Percentiles rank a stretch among this genome's conserved stretches.
phyloP scores from a whole-genome alignment of 331 rosid species.

The Acacia pycnantha region DNA sequence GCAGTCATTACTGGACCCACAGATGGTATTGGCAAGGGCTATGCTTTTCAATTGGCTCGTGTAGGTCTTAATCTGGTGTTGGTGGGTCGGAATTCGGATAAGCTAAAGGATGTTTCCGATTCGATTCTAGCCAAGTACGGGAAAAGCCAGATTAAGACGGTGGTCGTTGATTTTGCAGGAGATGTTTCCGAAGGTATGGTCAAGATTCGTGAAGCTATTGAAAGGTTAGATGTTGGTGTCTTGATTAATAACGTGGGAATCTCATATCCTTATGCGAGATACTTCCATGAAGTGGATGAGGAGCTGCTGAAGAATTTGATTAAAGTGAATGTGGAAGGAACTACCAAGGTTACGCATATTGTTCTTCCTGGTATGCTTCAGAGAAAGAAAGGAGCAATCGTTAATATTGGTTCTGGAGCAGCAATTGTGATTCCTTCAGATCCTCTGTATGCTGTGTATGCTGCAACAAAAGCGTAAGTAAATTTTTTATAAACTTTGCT shows the following conservation, averaged over 20 bases:
- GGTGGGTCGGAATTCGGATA: constrained; percentile 82
- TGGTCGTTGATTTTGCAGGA: constrained; percentile 80
- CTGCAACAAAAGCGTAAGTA: constrained; percentile 74
- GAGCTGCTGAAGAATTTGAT: constrained; percentile 69
- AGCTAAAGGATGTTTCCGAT: constrained; percentile 76
- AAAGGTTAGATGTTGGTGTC: constrained; percentile 82
- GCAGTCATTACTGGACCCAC: constrained; percentile 90
- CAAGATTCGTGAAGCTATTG: constrained; percentile 53
- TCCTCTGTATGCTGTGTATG: constrained; percentile 73
- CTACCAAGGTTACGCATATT: constrained; percentile 72
- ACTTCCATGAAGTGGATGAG: constrained; percentile 87
- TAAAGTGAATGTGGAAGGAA: constrained; percentile 76
- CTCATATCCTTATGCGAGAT: constrained; percentile 91
- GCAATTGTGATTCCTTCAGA: constrained; percentile 71
- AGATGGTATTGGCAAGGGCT: constrained; percentile 86
- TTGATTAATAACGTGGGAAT: constrained; percentile 86
- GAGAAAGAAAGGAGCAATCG: constrained; percentile 83
- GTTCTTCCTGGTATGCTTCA: constrained; percentile 69
- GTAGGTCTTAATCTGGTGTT: constrained; percentile 71
- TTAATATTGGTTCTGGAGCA: constrained; percentile 80
- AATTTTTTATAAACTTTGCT: background rate
- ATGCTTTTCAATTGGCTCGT: constrained; percentile 82
- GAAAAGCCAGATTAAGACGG: constrained; percentile 54
- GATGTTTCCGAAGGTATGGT: constrained; percentile 66
- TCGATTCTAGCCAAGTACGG: constrained; percentile 49